A percentile compares a stretch with the other conserved stretches of the same genome.
These are phyloP conservation scores for Dissophora globulifera DNA, from an alignment of 192 early-diverging fungal genomes.

Conservation along the genomic window DNA sequence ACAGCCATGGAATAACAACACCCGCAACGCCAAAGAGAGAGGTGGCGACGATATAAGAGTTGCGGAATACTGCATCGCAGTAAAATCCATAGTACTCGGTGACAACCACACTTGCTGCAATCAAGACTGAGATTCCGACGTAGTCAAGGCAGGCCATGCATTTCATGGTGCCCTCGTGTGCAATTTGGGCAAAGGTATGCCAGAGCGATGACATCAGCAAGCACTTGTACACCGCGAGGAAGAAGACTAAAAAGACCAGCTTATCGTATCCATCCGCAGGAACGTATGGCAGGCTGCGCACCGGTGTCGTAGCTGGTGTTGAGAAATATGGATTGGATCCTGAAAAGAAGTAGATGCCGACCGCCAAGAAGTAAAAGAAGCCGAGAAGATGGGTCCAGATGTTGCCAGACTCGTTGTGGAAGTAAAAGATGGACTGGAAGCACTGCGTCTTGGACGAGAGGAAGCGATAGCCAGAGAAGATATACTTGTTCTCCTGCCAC, in stretches of 20 bases:
- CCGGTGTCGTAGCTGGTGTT: slow-evolving; percentile 15
- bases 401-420: slow-evolving; percentile 78
- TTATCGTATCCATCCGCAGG: slow-evolving; percentile 57
- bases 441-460: slow-evolving; percentile 60
- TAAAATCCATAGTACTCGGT: slow-evolving; percentile 72
- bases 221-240: slow-evolving; percentile 67
- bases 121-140: slow-evolving; percentile 72
- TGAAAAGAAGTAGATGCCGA: slow-evolving; percentile 64
- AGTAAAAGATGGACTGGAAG: slow-evolving; percentile 67
- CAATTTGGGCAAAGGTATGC: slow-evolving; percentile 70
- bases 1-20: slow-evolving; percentile 60
- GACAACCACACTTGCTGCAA: slow-evolving; percentile 67
- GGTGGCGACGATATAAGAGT: slow-evolving; percentile 63
- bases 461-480: slow-evolving; percentile 66
- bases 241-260: slow-evolving; percentile 64
- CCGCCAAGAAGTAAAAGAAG: slow-evolving; percentile 65
- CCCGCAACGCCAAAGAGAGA: slow-evolving; percentile 60
- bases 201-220: slow-evolving; percentile 70
- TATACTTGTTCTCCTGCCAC: slow-evolving; percentile 73
- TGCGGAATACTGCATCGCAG: slow-evolving; percentile 51
- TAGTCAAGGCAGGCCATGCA: slow-evolving; percentile 71
- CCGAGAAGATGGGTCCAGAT: slow-evolving; percentile 75
- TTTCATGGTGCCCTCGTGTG: slow-evolving; percentile 58
- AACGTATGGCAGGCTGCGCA: slow-evolving; percentile 41
- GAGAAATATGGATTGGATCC: slow-evolving; percentile 48